Evolutionary conservation across 1,284 basidiomycete genomes (phyloP), one percentile per base, ranked within the genome.

Genomic region (Takashimella tepidaria): DNA sequence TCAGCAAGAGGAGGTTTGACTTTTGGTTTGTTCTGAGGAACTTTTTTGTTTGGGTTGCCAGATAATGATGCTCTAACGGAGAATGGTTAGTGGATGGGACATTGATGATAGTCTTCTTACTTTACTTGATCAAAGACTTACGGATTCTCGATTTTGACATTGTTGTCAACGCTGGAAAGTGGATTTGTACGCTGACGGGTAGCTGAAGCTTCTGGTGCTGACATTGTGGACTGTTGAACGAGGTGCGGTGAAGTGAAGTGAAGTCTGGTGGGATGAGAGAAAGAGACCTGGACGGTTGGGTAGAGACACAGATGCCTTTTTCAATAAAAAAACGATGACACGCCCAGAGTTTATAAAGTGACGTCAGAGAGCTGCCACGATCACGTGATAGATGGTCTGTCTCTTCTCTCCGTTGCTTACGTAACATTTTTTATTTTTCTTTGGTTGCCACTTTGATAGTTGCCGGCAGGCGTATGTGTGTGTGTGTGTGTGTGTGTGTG

Each of bases 1-100:
- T 76, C 68, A 41, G 62, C 59, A 48, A 76, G 66, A 22, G 73
- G 73, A 11, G 73, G 73, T 51, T 76, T 73, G 49, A 76, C 68
- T 3, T 59, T 10, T 8, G 73, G 72, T 51, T 70, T 66, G 53
- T 70, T 66, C 31, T 62, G 41, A 5, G 55, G 53, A 4, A 74
- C 69, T 53, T 67, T 68, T 50, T 70, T 70, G 41, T 45, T 56
- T 5, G 69, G 63, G 51, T 67, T 60, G 8, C 59, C 48, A 5
- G 65, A 62, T 22, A 75, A 60, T 1, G 74, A 76, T 11, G 70
- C 61, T 5, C 71, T 70, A 48, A 3, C 26, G 21, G 13, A 25
- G 27, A 12, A 12, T 50, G 25, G 49, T 41, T n/a, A 20, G 31
- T n/a, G n/a, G n/a, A 5, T 48, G 45, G 31, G 47, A 45, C 12